Base-by-base conservation (phyloP, 352 stramenopile species). In the Phytophthora sp. region DNA sequence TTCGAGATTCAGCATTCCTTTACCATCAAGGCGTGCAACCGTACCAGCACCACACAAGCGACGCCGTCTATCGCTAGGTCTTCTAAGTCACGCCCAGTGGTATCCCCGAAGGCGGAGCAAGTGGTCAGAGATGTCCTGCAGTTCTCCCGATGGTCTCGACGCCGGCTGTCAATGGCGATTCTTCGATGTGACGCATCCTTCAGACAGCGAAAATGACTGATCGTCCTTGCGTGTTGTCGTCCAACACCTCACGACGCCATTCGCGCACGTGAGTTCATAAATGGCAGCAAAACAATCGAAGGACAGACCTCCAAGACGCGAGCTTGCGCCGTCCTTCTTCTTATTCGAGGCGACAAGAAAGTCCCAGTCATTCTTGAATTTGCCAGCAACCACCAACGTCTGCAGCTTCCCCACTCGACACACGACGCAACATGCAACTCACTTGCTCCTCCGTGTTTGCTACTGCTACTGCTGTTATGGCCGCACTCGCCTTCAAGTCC, bases 321-420 rank as follows among this genome's bases (percentile, higher is more conserved):
- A 26, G 36, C 36, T 23, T 13, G 39, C 31, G 45, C 20, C 20
- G 44, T 50, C 18, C 39, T 35, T 38, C 24, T 55, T 57, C 50
- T 65, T 59, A 35, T 45, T 64, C 42, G 18, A 47, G n/a, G n/a
- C 36, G 29, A 16, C 55, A 42, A 47, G 33, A 41, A 41, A 30
- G 30, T 44, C 24, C 24, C 36, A 52, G n/a, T 57, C 61, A 74
- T 63, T 74, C 18, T 26, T 53, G 42, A 68, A 61, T 68, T 74
- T 74, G 24, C 61, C 33, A 53, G 51, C 49, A 23, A 44, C 36
- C 18, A 60, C 18, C 55, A 52, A 59, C 41, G 6, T 21, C 30
- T 29, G 5, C 59, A 33, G 18, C 21, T 15, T 50, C 13, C 21
- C 13, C 24, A 12, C 30, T 26, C 16, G 44, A 27, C 35, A 8